These are phyloP conservation scores for Suillus tomentosus DNA, from an alignment of 768 basidiomycete genomes.

Conservation along the genomic window DNA sequence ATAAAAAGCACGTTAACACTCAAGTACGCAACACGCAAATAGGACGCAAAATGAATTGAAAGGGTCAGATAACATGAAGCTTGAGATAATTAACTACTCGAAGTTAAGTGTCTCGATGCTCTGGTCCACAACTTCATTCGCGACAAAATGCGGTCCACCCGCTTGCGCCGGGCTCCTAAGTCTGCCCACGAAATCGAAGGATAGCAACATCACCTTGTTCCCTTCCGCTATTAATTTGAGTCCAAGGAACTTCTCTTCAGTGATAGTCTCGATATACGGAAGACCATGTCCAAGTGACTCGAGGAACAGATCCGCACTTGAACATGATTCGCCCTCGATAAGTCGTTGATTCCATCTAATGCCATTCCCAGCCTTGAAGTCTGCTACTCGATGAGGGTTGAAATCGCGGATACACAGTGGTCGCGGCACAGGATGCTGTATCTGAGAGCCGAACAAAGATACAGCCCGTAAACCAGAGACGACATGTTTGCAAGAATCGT, in stretches of 20 bases:
- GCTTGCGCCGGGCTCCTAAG: not conserved
- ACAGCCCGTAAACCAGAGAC: not conserved
- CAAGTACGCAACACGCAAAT: not conserved
- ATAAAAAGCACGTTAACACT: no score
- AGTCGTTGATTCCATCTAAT: not conserved
- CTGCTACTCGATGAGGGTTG: not conserved
- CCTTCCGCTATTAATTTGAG: not conserved
- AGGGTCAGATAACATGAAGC: not conserved
- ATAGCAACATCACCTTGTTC: not conserved
- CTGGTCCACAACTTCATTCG: not conserved
- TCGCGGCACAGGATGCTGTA: not conserved
- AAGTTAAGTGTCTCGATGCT: not conserved
- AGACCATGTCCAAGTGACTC: not conserved
- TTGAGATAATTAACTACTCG: not conserved
- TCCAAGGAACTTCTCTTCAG: not conserved
- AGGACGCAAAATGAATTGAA: not conserved
- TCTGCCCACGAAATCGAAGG: not conserved
- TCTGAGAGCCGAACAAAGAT: no score
- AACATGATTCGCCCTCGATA: not conserved
- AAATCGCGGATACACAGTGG: not conserved
- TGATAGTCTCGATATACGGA: not conserved
- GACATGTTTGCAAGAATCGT: not conserved
- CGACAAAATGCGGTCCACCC: not conserved
- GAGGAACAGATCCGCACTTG: not conserved
- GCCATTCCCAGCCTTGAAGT: not conserved